Conservation (phyloP, 2,329 filamentous ascomycete species). For the Calonectria montana region DNA sequence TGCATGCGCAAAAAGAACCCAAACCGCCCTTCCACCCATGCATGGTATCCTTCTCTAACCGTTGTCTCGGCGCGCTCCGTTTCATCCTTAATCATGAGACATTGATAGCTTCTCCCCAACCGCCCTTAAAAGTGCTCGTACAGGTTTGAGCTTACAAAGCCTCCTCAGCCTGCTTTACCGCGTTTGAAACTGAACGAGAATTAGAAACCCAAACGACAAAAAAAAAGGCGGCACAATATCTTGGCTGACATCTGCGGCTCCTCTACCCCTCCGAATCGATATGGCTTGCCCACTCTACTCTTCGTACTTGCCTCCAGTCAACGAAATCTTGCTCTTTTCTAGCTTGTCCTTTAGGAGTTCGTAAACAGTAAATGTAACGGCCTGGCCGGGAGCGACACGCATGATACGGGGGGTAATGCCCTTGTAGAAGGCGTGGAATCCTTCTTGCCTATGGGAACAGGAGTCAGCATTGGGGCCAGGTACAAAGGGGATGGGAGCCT, state of each 20-base stretch:
- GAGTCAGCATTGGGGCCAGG: constrained; percentile 18
- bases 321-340: constrained; percentile 71
- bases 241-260: not conserved
- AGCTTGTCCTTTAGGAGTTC: constrained; percentile 80
- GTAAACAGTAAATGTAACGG: constrained; percentile 80
- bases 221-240: not conserved
- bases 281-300: constrained; percentile 58
- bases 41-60: constrained; percentile 40
- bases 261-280: not conserved
- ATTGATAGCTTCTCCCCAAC: constrained; percentile 6
- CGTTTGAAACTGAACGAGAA: constrained; percentile 28
- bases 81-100: constrained; percentile 10
- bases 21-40: constrained; percentile 35
- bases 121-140: constrained; percentile 8
- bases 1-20: constrained; percentile 42
- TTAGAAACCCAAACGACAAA: constrained; percentile 29
- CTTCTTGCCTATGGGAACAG: constrained; percentile 76
- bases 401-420: constrained; percentile 98
- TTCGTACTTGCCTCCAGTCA: constrained; percentile 74
- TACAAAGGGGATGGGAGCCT: not conserved
- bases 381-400: constrained; percentile 96
- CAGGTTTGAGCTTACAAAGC: constrained; percentile 23
- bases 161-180: constrained; percentile 29
- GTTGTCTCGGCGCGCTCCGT: constrained; percentile 16
- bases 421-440: constrained; percentile 96